phyloP scores from a whole-genome alignment of 371 early-diverging fungal species.

The Smittium mucronatum region DNA sequence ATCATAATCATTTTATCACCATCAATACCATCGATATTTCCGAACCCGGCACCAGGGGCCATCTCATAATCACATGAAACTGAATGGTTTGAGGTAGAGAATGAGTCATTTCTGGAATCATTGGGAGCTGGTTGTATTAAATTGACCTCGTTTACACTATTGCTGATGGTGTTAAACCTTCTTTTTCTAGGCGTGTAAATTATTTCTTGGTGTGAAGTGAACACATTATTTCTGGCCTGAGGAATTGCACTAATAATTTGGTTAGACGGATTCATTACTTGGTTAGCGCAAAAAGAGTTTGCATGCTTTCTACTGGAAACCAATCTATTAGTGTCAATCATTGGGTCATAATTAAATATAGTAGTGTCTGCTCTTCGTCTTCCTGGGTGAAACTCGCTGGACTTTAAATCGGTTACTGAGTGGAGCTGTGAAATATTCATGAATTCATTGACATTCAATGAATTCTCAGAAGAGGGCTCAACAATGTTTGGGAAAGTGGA shows the following conservation, averaged over 20 bases:
- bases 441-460: not conserved
- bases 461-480: not conserved
- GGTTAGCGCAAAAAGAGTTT: not conserved
- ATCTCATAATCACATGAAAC: conserved; percentile 29
- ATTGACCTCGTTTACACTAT: not conserved
- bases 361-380: not conserved
- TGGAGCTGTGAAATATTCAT: not conserved
- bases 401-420: not conserved
- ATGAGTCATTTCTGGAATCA: not conserved
- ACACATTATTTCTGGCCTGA: not conserved
- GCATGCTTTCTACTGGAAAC: not conserved
- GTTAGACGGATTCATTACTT: not conserved
- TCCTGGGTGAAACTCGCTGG: not conserved
- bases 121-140: not conserved
- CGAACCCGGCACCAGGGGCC: conserved; percentile 30
- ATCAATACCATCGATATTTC: conserved; percentile 26
- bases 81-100: not conserved
- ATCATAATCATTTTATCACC: conserved; percentile 58
- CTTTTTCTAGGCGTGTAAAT: not conserved
- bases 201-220: not conserved
- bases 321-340: not conserved
- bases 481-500: not conserved
- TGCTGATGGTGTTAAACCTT: not conserved
- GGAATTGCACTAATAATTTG: not conserved
- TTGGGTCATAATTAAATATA: not conserved